Percentiles rank a stretch among this genome's conserved stretches.
phyloP scores from a whole-genome alignment of 805 yeast genomes.

The Kockiozyma suomiensis region DNA sequence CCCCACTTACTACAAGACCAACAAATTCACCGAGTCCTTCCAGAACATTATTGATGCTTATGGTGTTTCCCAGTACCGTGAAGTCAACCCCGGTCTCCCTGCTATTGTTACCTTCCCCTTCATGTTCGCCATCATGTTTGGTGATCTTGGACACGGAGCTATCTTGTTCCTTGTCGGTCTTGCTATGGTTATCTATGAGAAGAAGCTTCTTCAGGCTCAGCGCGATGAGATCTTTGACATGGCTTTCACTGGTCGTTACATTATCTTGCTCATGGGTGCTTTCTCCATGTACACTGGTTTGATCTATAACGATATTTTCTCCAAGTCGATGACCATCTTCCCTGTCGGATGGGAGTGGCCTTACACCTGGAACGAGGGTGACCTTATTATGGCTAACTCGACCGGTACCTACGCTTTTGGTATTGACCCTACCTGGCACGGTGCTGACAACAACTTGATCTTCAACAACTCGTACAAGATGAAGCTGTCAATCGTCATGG shows the following conservation, averaged over 20 bases:
- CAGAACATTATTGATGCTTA: slow-evolving; percentile 94
- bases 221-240: slow-evolving; percentile 94
- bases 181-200: slow-evolving; percentile 72
- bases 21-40: slow-evolving; percentile 90
- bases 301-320: slow-evolving; percentile 90
- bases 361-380: slow-evolving; percentile 65
- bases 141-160: slow-evolving; percentile 96
- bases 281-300: slow-evolving; percentile 96
- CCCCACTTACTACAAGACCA: slow-evolving; percentile 93
- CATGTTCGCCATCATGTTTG: slow-evolving; percentile 99
- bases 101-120: slow-evolving; percentile 96
- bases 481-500: slow-evolving; percentile 94
- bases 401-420: slow-evolving; percentile 81
- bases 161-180: slow-evolving; percentile 75
- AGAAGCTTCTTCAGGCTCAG: slow-evolving; percentile 63
- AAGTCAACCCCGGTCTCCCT: slow-evolving; percentile 94
- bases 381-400: slow-evolving; percentile 64
- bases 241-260: slow-evolving; percentile 94
- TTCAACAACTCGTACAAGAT: slow-evolving; percentile 96
- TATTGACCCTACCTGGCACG: slow-evolving; percentile 95
- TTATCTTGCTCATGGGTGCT: slow-evolving; percentile 85
- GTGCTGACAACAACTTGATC: slow-evolving; percentile 85
- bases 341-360: slow-evolving; percentile 96
- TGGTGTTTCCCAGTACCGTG: slow-evolving; percentile 90
- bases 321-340: slow-evolving; percentile 86